A percentile compares a stretch with the other conserved stretches of the same genome.
These are phyloP conservation scores for Quambalaria eucalypti DNA, from an alignment of 1,284 basidiomycete species.

Conservation along the genomic window DNA sequence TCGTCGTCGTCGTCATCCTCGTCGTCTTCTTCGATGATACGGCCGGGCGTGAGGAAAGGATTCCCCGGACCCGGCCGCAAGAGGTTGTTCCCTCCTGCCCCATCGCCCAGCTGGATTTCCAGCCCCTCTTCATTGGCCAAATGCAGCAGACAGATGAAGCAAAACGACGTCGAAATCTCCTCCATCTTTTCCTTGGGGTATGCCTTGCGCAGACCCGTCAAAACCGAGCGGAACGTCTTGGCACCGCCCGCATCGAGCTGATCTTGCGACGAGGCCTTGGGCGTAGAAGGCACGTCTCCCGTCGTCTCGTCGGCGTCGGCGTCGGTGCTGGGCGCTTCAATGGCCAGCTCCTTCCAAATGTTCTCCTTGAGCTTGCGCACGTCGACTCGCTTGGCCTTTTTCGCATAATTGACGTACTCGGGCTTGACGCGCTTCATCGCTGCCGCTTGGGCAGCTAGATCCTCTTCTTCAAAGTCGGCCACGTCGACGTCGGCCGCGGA, in stretches of 20 bases:
- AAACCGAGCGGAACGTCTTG: slow-evolving; percentile 64
- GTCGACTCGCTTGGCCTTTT: slow-evolving; percentile 91
- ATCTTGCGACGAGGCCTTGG: not conserved
- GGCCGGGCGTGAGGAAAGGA: slow-evolving; percentile 13
- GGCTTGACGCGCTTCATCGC: slow-evolving; percentile 67
- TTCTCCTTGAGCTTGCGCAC: slow-evolving; percentile 95
- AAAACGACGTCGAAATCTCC: slow-evolving; percentile 98
- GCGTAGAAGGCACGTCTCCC: not conserved
- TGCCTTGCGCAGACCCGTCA: slow-evolving; percentile 66
- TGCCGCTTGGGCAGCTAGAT: slow-evolving; percentile 71
- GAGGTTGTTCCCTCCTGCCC: slow-evolving; percentile 16
- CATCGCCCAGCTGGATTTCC: slow-evolving; percentile 25
- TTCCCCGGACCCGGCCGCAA: slow-evolving; percentile 10
- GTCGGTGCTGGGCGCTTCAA: slow-evolving; percentile 3
- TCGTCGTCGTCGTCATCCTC: slow-evolving; percentile 48
- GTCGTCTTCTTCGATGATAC: slow-evolving; percentile 38
- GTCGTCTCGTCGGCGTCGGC: not conserved
- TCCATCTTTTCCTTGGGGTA: slow-evolving; percentile 91
- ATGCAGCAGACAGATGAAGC: slow-evolving; percentile 94
- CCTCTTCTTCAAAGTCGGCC: slow-evolving; percentile 63
- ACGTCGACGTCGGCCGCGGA: slow-evolving; percentile 31
- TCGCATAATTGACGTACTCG: slow-evolving; percentile 87
- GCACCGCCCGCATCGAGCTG: slow-evolving; percentile 5
- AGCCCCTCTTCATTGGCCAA: slow-evolving; percentile 90
- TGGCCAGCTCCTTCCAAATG: slow-evolving; percentile 78